Conservation (phyloP, 2,329 filamentous ascomycete species). For the Ascocoryne sarcoides region DNA sequence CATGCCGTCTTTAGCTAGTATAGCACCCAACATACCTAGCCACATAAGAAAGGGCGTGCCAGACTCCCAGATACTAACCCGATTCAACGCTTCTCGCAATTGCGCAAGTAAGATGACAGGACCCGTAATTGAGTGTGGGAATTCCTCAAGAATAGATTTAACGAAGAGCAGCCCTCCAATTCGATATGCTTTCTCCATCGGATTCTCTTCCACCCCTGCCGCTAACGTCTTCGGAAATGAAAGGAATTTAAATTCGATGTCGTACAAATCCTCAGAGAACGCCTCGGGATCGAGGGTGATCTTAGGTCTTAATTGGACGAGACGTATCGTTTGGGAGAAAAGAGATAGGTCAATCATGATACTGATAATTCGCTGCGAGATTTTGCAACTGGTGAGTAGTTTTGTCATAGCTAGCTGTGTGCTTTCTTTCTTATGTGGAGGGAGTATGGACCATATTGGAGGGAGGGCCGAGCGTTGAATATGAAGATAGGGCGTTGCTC, state of each 20-base stretch:
- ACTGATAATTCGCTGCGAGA: slow-evolving; percentile 1
- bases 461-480: slow-evolving; percentile 4
- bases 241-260: slow-evolving; percentile 15
- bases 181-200: slow-evolving; percentile 12
- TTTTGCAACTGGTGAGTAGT: neutral
- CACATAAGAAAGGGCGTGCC: slow-evolving; percentile 7
- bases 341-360: slow-evolving; percentile 11
- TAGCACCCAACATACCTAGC: slow-evolving; percentile 8
- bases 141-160: slow-evolving; percentile 16
- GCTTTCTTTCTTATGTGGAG: neutral
- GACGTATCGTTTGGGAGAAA: slow-evolving; percentile 13
- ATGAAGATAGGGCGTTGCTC: slow-evolving; percentile 10
- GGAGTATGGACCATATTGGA: slow-evolving; percentile 12
- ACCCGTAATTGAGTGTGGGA: slow-evolving; percentile 12
- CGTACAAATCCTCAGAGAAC: slow-evolving; percentile 16
- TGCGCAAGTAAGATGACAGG: slow-evolving; percentile 12
- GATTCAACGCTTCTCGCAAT: slow-evolving; percentile 7
- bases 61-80: slow-evolving; percentile 3
- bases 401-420: neutral
- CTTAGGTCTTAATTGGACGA: slow-evolving; percentile 1
- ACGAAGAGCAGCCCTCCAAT: slow-evolving; percentile 14
- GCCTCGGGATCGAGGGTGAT: slow-evolving; percentile 7
- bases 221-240: slow-evolving; percentile 6
- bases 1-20: slow-evolving; percentile 3
- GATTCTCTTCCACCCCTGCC: neutral